Base-by-base conservation (phyloP, 2,329 filamentous ascomycete species). In the Chrysoporthe puriensis region DNA sequence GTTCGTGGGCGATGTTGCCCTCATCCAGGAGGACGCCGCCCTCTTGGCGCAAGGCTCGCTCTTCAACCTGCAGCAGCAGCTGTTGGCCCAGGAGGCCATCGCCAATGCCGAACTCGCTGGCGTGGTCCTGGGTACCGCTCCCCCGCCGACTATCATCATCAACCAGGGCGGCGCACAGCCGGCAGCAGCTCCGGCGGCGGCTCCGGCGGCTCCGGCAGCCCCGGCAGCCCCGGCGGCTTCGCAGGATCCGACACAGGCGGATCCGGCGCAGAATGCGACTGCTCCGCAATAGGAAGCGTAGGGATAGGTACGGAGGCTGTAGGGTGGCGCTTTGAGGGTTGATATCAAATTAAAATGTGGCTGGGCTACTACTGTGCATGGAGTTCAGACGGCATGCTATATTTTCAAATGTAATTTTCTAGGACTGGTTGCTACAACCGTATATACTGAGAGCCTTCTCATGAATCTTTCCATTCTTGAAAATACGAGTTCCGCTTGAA, bases 11-110 rank as follows among this genome's bases (percentile, higher is more conserved):
- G 76, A 75, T 71, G 71, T 77, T 26, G 71, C 64, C 59, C 72
- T 73, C 40, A 77, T 81, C 69, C 72, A 73, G 62, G 68, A 70
- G 59, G 79, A 80, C 70, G 79, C 77, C 68, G 71, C 73, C 11
- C 74, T 75, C 60, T 77, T 73, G 46, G 70, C 70, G 57, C 63
- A 63, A 46, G 73, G 73, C 48, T 74, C 74, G 6, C 75, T 77
- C 44, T 72, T 76, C 67, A 73, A 76, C 68, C 70, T 77, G 71
- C 66, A 66, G 67, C 68, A 66, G 16, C 66, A 70, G 21, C 69
- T 74, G 40, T 61, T 78, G 11, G 74, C 74, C 11, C 74, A 66
- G 40, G 70, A 76, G 61, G 73, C 77, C 68, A 73, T 77, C 46
- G 74, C 73, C 9, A 71, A 72, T 1, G 72, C 73, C 6, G 71